These are phyloP conservation scores for Suillus luteus DNA, from an alignment of 768 basidiomycete genomes.

Conservation along the genomic window DNA sequence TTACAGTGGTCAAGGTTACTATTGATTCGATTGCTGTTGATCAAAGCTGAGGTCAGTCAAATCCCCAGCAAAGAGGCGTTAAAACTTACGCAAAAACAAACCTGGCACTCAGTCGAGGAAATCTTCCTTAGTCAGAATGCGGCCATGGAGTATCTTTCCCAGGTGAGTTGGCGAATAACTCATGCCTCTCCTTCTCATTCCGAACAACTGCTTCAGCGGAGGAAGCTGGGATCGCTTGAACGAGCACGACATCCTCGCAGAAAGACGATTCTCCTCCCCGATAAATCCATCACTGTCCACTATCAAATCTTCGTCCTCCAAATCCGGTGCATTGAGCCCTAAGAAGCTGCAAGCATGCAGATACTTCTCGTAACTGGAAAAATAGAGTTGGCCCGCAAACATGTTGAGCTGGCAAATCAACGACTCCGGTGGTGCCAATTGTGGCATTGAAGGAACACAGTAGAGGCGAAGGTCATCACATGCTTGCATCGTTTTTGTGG, in stretches of 20 bases:
- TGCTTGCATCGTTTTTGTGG: constrained; percentile 34
- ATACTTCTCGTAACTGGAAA: neutral
- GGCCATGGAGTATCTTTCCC: constrained; percentile 40
- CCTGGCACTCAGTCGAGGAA: constrained; percentile 15
- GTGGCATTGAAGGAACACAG: neutral
- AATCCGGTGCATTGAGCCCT: constrained; percentile 3
- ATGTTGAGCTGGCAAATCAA: constrained; percentile 7
- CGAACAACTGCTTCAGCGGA: neutral
- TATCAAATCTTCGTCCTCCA: neutral
- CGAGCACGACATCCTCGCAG: neutral
- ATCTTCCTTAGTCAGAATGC: constrained; percentile 27
- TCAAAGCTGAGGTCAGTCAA: neutral
- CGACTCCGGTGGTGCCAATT: neutral
- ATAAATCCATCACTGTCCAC: neutral
- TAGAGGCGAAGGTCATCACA: constrained; percentile 36
- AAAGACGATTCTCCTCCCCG: neutral
- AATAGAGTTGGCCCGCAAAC: constrained; percentile 5
- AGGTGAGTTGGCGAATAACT: constrained; percentile 40
- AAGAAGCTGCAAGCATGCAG: neutral
- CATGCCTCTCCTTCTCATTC: constrained; percentile 41
- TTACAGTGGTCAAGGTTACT: neutral
- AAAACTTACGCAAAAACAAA: neutral
- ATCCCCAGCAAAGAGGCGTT: neutral
- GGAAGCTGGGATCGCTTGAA: neutral
- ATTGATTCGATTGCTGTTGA: neutral